Base-by-base conservation (phyloP, 371 early-diverging fungal species). In the Zopfochytrium polystomum region DNA sequence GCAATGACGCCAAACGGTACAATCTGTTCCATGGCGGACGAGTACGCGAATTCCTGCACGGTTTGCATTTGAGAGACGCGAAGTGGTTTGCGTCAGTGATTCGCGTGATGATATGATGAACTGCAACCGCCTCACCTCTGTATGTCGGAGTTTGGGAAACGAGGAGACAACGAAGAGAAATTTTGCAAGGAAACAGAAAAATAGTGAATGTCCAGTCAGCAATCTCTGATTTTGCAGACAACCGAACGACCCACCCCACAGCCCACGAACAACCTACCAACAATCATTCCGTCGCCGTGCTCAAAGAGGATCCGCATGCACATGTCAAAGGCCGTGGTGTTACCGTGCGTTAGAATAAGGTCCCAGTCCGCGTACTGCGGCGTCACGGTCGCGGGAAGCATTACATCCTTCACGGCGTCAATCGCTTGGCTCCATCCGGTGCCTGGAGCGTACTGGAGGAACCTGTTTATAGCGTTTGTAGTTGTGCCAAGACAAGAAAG, bases 11-110 rank as follows among this genome's bases (percentile, higher is more conserved):
- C 55, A 4, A 56, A 25, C 13, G 63, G 57, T 45, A n/a, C 25
- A 45, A 62, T 62, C 35, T 55, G 57, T n/a, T 62, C 63, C 7
- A 62, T 20, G 25, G 63, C 63, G 23, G 50, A 34, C 9, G 58
- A 38, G 50, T 58, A 58, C 27, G 27, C 20, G 27, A 22, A 53
- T 53, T 53, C 54, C 54, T 51, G 38, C n/a, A 11, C n/a, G 9
- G 38, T 38, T 38, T 38, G 38, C n/a, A n/a, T n/a, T n/a, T n/a
- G n/a, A n/a, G n/a, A n/a, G n/a, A n/a, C n/a, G 9, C 38, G 38
- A 38, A 11, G 38, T 9, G 38, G 9, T 38, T 11, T 11, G 9
- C n/a, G 9, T 31, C 38, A n/a, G 13, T 5, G n/a, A 53, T 7
- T 34, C n/a, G 47, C 18, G 47, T 9, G 9, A 23, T 18, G 9